Base-by-base conservation (phyloP, 352 stramenopile genomes). In the Pythium oligandrum region DNA sequence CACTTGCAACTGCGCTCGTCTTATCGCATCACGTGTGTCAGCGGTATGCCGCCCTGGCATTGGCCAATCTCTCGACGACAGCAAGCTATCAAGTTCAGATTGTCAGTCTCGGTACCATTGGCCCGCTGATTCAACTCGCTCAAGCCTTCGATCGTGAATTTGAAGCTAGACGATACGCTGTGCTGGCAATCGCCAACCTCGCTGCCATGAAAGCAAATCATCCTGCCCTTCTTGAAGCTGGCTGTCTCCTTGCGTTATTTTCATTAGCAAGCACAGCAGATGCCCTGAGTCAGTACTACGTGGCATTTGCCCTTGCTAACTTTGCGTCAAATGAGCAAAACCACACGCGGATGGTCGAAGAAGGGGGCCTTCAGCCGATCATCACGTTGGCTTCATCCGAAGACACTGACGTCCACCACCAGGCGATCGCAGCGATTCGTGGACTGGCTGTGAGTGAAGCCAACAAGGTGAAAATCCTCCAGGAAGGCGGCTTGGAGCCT, bases 401-500 rank as follows among this genome's bases (percentile, higher is more conserved):
- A 34, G 90, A 98, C 61, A 93, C 81, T 7, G 91, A 97, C 48
- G 90, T 98, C 37, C 96, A 99, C 50, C 92, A 98, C 47, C 92
- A 98, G 66, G 93, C 93, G 7, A 86, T 93, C 32, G 93, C 95
- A 32, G 95, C 93, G 43, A 67, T 99, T 11, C 90, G 96, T 30
- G 96, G 96, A 3, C 78, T 99, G 26, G 89, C 84, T 31, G 88
- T 96, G 26, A 93, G 71, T 12, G 78, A 94, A 12, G 72, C 82
- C 7, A 97, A 97, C 67, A 98, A 98, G 60, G 84, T 98, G 53
- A 98, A 98, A 66, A 98, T 98, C 50, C 80, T 98, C 4, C 93
- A 99, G 51, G 95, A 98, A 79, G 96, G 95, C 11, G 94, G 95
- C 0, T 68, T 99, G 17, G 92, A 98, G 58, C 93, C 95, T 12